Conservation (phyloP, 176 grass and related monocot genomes). For the Luzula sylvatica region DNA sequence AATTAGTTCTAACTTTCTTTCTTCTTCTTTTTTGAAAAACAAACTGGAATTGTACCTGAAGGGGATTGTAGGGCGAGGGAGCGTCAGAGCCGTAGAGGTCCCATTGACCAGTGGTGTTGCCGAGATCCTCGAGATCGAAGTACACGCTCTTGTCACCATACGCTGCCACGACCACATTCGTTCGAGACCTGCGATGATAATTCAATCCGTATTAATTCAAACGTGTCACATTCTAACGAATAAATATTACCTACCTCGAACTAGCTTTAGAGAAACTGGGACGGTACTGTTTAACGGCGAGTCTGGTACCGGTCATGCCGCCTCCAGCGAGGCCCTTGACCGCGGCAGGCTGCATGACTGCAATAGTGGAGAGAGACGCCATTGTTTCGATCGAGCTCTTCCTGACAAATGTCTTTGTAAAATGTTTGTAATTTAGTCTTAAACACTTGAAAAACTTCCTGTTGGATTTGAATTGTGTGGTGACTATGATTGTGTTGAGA, state of each 20-base stretch:
- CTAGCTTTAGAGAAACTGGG: constrained; percentile 23
- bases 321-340: constrained; percentile 76
- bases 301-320: constrained; percentile 61
- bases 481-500: constrained; percentile 16
- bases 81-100: constrained; percentile 89
- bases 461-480: constrained; percentile 29
- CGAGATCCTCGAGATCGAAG: constrained; percentile 91
- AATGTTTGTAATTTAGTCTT: neutral
- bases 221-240: no score
- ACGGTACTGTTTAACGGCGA: constrained; percentile 41
- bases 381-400: constrained; percentile 20
- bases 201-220: no score
- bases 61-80: constrained; percentile 82
- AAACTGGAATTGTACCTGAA: constrained; percentile 39
- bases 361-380: constrained; percentile 74
- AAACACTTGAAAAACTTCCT: constrained; percentile 17
- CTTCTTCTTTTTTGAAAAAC: neutral
- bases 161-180: constrained; percentile 60
- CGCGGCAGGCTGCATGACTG: constrained; percentile 48
- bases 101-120: constrained; percentile 94
- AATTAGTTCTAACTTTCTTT: no score
- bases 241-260: constrained; percentile 29
- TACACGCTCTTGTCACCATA: constrained; percentile 99
- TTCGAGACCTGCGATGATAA: constrained; percentile 17
- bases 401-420: neutral